These are phyloP conservation scores for Eleusine coracana DNA, from an alignment of 176 grass and related monocot genomes.

Conservation along the genomic window DNA sequence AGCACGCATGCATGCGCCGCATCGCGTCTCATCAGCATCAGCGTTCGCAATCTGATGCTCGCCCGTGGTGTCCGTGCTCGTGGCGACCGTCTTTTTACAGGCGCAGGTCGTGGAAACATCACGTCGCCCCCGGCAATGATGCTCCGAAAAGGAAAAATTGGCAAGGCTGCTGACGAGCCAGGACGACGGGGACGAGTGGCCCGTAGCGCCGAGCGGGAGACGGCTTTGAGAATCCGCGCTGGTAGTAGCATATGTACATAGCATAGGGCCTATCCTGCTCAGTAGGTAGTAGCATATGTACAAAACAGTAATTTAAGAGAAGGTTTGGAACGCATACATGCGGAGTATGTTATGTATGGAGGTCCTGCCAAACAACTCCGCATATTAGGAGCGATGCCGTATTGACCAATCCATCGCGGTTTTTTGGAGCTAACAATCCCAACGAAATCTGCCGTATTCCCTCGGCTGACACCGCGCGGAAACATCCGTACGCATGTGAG, in stretches of 20 bases:
- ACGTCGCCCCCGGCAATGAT: conserved; percentile 17
- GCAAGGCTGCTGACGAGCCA: neutral
- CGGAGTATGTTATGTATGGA: neutral
- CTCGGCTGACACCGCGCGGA: neutral
- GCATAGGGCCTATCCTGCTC: neutral
- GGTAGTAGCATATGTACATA: neutral
- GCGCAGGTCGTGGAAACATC: conserved; percentile 30
- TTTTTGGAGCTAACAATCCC: conserved; percentile 40
- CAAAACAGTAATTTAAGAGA: neutral
- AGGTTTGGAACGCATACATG: conserved; percentile 14
- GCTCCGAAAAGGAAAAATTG: neutral
- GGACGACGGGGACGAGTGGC: neutral
- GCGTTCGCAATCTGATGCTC: neutral
- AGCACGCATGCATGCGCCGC: neutral
- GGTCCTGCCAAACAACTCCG: conserved; percentile 31
- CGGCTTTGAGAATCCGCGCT: conserved; percentile 27
- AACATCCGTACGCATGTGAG: conserved; percentile 43
- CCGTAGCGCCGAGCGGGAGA: neutral
- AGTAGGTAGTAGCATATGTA: neutral
- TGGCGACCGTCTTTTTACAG: conserved; percentile 1
- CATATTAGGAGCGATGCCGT: conserved; percentile 49
- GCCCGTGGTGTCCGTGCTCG: neutral
- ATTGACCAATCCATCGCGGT: conserved; percentile 37
- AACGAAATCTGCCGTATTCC: conserved; percentile 42
- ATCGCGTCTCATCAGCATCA: neutral